phyloP scores from a whole-genome alignment of 768 basidiomycete species.

The Mycena vitilis region DNA sequence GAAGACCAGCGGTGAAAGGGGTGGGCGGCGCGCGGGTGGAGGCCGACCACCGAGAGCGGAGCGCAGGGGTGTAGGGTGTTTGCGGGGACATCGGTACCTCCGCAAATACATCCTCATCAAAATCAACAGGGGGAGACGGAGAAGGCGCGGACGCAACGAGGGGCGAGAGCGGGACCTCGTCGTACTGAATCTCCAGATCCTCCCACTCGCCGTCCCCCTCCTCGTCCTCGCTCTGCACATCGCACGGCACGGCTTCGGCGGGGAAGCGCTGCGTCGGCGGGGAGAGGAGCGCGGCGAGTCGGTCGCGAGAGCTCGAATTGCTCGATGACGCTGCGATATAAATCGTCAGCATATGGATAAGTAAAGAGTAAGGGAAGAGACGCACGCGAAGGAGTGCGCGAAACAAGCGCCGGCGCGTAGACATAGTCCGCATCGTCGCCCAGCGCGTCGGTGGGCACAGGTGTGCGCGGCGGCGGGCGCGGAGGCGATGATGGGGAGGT shows the following conservation, averaged over 20 bases:
- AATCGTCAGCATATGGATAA: neutral
- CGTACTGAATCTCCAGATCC: conserved; percentile 7
- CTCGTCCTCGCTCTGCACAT: neutral
- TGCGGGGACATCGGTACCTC: neutral
- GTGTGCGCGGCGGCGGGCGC: too few species aligned
- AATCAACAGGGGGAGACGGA: neutral
- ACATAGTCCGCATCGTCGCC: too few species aligned
- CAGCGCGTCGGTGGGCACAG: too few species aligned
- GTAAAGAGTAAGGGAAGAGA: conserved; percentile 22
- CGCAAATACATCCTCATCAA: neutral
- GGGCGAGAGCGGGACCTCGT: conserved; percentile 30
- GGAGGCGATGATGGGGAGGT: too few species aligned
- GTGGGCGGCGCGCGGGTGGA: conserved; percentile 44
- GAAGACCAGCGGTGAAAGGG: neutral
- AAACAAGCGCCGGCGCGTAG: too few species aligned
- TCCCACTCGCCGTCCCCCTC: conserved; percentile 21
- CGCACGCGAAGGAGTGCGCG: neutral
- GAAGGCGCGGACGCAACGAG: neutral
- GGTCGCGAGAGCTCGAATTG: neutral
- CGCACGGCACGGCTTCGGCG: conserved; percentile 16
- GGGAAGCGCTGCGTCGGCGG: conserved; percentile 11
- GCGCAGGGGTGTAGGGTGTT: neutral
- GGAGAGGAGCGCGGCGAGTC: conserved; percentile 30
- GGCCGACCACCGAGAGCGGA: conserved; percentile 62
- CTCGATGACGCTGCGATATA: too few species aligned